These are phyloP conservation scores for Arthrobotrys iridis DNA, from an alignment of 2,329 filamentous ascomycete species.

Conservation along the genomic window DNA sequence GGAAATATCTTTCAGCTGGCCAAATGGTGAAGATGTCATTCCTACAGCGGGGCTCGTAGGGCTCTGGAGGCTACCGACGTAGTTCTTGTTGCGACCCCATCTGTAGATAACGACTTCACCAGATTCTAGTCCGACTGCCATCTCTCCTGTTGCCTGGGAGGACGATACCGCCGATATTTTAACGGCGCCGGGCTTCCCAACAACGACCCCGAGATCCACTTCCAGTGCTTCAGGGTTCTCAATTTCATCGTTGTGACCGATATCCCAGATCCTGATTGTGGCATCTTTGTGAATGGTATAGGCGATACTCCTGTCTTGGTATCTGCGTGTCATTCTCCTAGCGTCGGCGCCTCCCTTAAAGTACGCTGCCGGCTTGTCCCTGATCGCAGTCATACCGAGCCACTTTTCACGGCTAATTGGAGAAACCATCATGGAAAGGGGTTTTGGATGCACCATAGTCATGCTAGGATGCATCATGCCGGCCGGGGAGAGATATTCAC, in stretches of 20 bases:
- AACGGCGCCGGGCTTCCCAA: constrained; percentile 81
- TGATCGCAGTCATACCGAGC: constrained; percentile 88
- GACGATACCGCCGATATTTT: constrained; percentile 70
- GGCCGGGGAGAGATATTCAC: constrained; percentile 87
- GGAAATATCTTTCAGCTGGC: constrained; percentile 55
- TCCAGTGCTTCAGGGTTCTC: constrained; percentile 85
- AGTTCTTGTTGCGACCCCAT: constrained; percentile 81
- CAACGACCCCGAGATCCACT: constrained; percentile 82
- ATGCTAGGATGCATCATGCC: constrained; percentile 91
- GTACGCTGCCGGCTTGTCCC: constrained; percentile 76
- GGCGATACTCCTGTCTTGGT: constrained; percentile 83
- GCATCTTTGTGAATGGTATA: constrained; percentile 85
- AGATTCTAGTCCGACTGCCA: constrained; percentile 79
- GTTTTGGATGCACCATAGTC: constrained; percentile 89
- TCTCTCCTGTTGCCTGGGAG: constrained; percentile 77
- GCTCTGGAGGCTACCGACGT: constrained; percentile 4
- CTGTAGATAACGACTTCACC: constrained; percentile 90
- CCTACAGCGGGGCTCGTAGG: constrained; percentile 10
- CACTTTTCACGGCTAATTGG: constrained; percentile 81
- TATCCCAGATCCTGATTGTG: constrained; percentile 91
- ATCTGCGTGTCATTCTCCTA: constrained; percentile 75
- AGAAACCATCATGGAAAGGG: constrained; percentile 76
- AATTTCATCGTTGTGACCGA: constrained; percentile 89
- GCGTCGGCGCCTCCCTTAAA: constrained; percentile 83
- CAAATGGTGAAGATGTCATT: background rate